Evolutionary conservation across 1,139 yeast species (phyloP), one percentile per base, ranked within the genome.

Genomic region (Debaryomyces psychrophilus): DNA sequence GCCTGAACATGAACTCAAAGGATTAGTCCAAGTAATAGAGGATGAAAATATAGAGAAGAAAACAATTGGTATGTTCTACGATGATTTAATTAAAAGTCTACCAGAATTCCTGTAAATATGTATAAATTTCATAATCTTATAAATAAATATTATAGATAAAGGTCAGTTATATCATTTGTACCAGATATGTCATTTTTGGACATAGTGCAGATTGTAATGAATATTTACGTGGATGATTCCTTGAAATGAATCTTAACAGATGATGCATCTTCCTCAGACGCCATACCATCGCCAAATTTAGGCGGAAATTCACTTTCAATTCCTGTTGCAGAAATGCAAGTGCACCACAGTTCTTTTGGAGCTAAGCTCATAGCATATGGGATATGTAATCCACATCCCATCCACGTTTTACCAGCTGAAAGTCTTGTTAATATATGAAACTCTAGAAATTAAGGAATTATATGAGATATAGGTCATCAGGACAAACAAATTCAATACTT

Each of bases 331-430:
- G 57, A 50, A 38, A 53, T 53, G 52, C 71, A 67, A 12, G 58
- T 57, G 45, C 71, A 67, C 69, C 77, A 73, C 35, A 68, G 50
- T 3, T 60, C 66, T 45, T 64, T 64, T 9, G 75, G 67, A n/a
- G 59, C 57, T 5, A 52, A 48, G 17, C 55, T 51, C 77, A 76
- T 70, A n/a, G 77, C 78, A 2, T 55, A 34, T 5, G 77, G 68
- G 33, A 75, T 62, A 50, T 76, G 80, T 35, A 56, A 46, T 3
- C 80, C 81, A 58, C 81, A 76, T 17, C 81, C 81, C 38, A 55
- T 54, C 79, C 79, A 76, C 18, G 79, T 53, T 14, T 60, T 51
- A 27, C 59, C 59, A n/a, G 53, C 68, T 66, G 49, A 11, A n/a
- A 4, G 12, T 28, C 8, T n/a, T 28, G 31, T 28, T 29, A 29